A percentile compares a stretch with the other conserved stretches of the same genome.
These are phyloP conservation scores for Spathaspora gorwiae DNA, from an alignment of 805 yeast genomes.

Conservation along the genomic window DNA sequence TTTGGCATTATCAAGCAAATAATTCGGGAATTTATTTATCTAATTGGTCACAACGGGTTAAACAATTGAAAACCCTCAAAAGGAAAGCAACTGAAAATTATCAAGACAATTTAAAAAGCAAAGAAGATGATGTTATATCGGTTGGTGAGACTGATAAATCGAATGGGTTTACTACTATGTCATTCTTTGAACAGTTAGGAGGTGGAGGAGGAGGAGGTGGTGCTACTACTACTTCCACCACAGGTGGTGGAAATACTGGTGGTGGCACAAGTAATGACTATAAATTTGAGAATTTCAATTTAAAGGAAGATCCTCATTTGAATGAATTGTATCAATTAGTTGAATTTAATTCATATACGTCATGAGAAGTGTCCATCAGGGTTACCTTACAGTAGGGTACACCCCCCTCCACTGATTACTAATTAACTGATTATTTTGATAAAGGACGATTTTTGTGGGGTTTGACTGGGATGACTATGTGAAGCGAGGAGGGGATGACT, in stretches of 20 bases:
- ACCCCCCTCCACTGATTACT: no score
- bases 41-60: conserved; percentile 66
- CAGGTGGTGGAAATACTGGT: not conserved
- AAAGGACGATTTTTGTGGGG: no score
- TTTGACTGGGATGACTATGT: no score
- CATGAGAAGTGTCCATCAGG: not conserved
- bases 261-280: conserved; percentile 3
- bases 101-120: conserved; percentile 16
- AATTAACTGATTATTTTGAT: no score
- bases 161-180: conserved; percentile 21
- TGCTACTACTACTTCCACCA: not conserved
- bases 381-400: no score
- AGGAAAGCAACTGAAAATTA: conserved; percentile 25
- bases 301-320: conserved; percentile 7
- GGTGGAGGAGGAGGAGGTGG: not conserved
- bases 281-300: conserved; percentile 19
- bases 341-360: conserved; percentile 31
- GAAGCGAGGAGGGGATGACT: no score
- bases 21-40: conserved; percentile 43
- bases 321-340: conserved; percentile 19
- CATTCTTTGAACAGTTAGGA: conserved; percentile 17
- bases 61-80: conserved; percentile 42
- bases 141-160: not conserved
- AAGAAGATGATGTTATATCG: not conserved
- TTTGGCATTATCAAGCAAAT: conserved; percentile 54